Evolutionary conservation across 805 yeast genomes (phyloP).

Genomic region (Myxozyma lipomycoides): DNA sequence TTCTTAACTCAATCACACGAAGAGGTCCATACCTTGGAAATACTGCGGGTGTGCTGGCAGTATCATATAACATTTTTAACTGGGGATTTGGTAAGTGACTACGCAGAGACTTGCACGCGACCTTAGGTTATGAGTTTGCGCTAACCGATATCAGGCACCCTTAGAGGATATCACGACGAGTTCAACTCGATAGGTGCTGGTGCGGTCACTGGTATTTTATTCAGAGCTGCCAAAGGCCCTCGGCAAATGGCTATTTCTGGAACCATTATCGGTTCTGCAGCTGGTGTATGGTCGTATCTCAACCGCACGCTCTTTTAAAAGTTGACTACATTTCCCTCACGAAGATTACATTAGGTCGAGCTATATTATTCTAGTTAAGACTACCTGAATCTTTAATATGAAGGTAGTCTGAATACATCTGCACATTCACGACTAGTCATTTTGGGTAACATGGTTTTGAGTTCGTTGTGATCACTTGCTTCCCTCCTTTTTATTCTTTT

Average conservation of each 20-base stretch:
- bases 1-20: conserved; percentile 86
- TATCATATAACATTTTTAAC: conserved; percentile 81
- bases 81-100: conserved; percentile 43
- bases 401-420: too few relatives aligned
- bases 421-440: too few relatives aligned
- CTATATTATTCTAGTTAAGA: too few relatives aligned
- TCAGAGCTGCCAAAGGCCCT: conserved; percentile 77
- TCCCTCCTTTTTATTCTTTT: background rate
- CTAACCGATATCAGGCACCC: conserved; percentile 49
- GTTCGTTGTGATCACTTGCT: background rate
- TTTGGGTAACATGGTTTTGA: too few relatives aligned
- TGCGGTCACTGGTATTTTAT: conserved; percentile 86
- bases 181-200: conserved; percentile 83
- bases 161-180: conserved; percentile 88
- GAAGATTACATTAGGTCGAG: conserved; percentile 1
- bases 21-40: conserved; percentile 96
- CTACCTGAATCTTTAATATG: too few relatives aligned
- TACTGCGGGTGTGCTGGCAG: conserved; percentile 88
- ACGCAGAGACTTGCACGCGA: background rate
- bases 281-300: conserved; percentile 21
- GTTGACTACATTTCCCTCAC: background rate
- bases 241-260: conserved; percentile 87
- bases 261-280: conserved; percentile 39
- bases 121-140: too few relatives aligned
- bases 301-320: conserved; percentile 9